A percentile compares a stretch with the other conserved stretches of the same genome.
Conservation (phyloP, 192 early-diverging fungal species). For the Borealophlyctis nickersoniae region DNA sequence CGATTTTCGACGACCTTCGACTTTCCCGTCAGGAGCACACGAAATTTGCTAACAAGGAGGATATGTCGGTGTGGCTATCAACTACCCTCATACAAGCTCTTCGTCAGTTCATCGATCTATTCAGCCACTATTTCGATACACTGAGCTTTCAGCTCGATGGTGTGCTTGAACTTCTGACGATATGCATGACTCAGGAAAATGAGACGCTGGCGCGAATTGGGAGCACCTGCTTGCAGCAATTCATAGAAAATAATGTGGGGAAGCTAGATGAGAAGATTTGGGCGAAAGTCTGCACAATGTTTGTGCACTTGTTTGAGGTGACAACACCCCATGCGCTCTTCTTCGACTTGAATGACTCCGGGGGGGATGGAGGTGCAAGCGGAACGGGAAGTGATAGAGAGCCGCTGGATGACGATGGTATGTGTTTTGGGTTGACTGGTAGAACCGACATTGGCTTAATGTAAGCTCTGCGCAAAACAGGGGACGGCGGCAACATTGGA, state of each 20-base stretch:
- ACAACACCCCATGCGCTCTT: slow-evolving; percentile 77
- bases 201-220: slow-evolving; percentile 88
- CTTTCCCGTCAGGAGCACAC: slow-evolving; percentile 44
- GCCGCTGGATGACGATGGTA: not conserved
- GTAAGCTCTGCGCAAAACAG: no score
- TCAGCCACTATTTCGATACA: slow-evolving; percentile 72
- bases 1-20: slow-evolving; percentile 84
- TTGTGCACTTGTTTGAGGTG: slow-evolving; percentile 71
- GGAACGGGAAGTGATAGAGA: not conserved
- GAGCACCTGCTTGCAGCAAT: slow-evolving; percentile 84
- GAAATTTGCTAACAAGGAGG: slow-evolving; percentile 76
- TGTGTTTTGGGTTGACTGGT: not conserved
- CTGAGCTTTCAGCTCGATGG: slow-evolving; percentile 72
- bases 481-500: not conserved
- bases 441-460: no score
- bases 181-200: slow-evolving; percentile 92
- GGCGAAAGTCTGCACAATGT: slow-evolving; percentile 67
- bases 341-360: slow-evolving; percentile 40
- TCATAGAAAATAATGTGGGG: slow-evolving; percentile 74
- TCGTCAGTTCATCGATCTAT: slow-evolving; percentile 81
- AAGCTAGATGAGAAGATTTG: slow-evolving; percentile 72
- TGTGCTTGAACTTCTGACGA: slow-evolving; percentile 72
- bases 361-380: slow-evolving; percentile 6
- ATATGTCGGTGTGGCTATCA: slow-evolving; percentile 88
- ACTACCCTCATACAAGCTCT: slow-evolving; percentile 92